These are phyloP conservation scores for Suillus decipiens DNA, from an alignment of 768 basidiomycete species.

Conservation along the genomic window DNA sequence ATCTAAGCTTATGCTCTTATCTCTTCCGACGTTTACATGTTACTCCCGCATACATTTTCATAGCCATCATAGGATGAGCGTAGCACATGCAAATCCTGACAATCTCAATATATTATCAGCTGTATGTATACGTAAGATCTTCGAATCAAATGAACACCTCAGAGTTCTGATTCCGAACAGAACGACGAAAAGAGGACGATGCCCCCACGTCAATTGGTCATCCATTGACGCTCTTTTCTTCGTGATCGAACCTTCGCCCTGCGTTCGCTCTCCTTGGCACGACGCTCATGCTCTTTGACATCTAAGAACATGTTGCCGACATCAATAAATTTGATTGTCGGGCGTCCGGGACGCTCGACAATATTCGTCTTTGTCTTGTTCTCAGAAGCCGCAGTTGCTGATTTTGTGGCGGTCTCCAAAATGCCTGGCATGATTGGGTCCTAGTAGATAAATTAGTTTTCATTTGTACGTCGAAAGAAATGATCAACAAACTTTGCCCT, in stretches of 20 bases:
- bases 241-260: slow-evolving; percentile 38
- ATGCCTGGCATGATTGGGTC: slow-evolving; percentile 61
- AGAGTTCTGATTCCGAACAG: not conserved
- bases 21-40: no score
- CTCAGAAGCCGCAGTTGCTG: slow-evolving; percentile 40
- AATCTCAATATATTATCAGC: not conserved
- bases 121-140: not conserved
- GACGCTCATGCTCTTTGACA: slow-evolving; percentile 49
- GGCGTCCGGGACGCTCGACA: slow-evolving; percentile 45
- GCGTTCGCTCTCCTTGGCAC: slow-evolving; percentile 52
- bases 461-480: not conserved
- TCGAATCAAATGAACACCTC: not conserved
- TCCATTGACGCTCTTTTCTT: slow-evolving; percentile 20
- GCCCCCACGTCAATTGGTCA: not conserved
- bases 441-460: slow-evolving; percentile 36
- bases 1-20: not conserved
- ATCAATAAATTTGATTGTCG: slow-evolving; percentile 68
- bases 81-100: not conserved
- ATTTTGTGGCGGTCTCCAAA: slow-evolving; percentile 49
- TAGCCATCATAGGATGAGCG: not conserved
- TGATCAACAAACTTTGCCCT: slow-evolving; percentile 56
- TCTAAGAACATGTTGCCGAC: slow-evolving; percentile 73
- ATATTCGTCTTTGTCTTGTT: slow-evolving; percentile 40
- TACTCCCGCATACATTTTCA: not conserved
- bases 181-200: not conserved